These are phyloP conservation scores for Fusarium tuaranense DNA, from an alignment of 2,329 filamentous ascomycete species.

Conservation along the genomic window DNA sequence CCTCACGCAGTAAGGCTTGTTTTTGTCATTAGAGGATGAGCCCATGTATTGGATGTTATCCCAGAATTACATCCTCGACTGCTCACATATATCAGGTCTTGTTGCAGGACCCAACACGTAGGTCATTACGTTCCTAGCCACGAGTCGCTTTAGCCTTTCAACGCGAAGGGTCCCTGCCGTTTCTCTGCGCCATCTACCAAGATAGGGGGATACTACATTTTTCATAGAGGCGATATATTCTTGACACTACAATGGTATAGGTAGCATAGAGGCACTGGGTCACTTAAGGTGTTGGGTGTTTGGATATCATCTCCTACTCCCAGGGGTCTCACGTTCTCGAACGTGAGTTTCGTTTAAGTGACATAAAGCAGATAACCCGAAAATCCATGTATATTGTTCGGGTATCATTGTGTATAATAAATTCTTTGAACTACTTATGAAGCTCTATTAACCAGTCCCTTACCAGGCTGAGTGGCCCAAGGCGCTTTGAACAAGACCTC, in stretches of 20 bases:
- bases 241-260: background rate
- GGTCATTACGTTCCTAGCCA: background rate
- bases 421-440: background rate
- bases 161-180: background rate
- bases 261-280: background rate
- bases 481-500: background rate
- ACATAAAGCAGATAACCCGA: background rate
- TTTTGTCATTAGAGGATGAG: background rate
- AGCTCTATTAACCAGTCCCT: background rate
- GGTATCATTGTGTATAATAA: background rate
- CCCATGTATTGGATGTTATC: background rate
- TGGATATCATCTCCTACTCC: background rate
- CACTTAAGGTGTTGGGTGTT: background rate
- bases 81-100: background rate
- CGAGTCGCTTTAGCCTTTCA: background rate
- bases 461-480: background rate
- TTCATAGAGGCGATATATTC: background rate
- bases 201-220: background rate
- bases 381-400: background rate
- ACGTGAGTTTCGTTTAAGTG: background rate
- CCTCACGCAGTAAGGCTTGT: background rate
- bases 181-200: background rate
- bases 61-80: background rate
- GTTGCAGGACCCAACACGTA: background rate
- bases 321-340: background rate